Conservation (phyloP, 805 yeast species). For the Pichia eremophila region DNA sequence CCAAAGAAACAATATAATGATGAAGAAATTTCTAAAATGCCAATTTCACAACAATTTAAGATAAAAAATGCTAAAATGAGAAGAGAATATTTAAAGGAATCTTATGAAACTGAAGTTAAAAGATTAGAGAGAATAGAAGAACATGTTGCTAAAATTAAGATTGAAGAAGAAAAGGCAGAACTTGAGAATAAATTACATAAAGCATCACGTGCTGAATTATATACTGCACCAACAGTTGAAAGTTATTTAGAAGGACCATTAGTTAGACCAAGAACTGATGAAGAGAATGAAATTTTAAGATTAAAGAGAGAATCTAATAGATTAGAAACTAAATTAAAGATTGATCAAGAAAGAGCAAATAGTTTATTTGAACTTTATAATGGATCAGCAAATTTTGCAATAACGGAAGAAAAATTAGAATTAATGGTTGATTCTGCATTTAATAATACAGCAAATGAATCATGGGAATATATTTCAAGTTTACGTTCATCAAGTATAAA, state of each 20-base stretch:
- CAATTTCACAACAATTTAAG: slow-evolving; percentile 36
- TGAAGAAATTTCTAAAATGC: slow-evolving; percentile 27
- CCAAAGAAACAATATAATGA: slow-evolving; percentile 29
- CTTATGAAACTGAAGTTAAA: slow-evolving; percentile 35
- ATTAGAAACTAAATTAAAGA: slow-evolving; percentile 40
- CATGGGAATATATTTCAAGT: slow-evolving; percentile 11
- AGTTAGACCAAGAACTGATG: slow-evolving; percentile 63
- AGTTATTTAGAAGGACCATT: slow-evolving; percentile 57
- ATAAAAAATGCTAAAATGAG: slow-evolving; percentile 54
- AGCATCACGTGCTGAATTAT: slow-evolving; percentile 41
- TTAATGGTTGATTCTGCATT: slow-evolving; percentile 51
- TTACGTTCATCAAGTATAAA: slow-evolving; percentile 16
- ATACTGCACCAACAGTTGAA: slow-evolving; percentile 77
- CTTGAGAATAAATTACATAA: slow-evolving; percentile 24
- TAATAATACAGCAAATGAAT: slow-evolving; percentile 26
- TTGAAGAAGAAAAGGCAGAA: slow-evolving; percentile 23
- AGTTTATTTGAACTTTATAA: slow-evolving; percentile 64
- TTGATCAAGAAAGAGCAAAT: slow-evolving; percentile 43
- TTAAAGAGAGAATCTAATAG: slow-evolving; percentile 65
- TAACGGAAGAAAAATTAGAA: slow-evolving; percentile 59
- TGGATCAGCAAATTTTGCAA: slow-evolving; percentile 56
- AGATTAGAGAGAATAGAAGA: slow-evolving; percentile 26
- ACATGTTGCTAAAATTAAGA: slow-evolving; percentile 17
- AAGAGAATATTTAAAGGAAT: slow-evolving; percentile 57
- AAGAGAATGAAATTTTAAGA: slow-evolving; percentile 47